Evolutionary conservation across 208 protist species (phyloP).

Genomic region (Leishmania gerbilli): DNA sequence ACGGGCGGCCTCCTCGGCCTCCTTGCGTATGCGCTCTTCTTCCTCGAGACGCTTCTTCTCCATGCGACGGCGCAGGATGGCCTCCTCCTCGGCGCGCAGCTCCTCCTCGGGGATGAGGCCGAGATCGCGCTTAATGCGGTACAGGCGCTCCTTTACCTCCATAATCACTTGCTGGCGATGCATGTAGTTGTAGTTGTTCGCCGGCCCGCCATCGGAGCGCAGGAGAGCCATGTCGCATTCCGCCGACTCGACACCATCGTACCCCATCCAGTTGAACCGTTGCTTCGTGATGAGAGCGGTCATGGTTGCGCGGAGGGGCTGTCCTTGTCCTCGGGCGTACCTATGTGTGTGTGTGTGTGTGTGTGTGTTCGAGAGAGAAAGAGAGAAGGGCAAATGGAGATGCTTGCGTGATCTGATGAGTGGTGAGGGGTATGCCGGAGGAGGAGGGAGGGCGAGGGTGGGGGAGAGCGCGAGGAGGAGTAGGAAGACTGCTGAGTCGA

Average conservation of each 20-base stretch:
- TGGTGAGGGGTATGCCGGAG: background rate
- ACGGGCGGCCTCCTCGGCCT: constrained; percentile 14
- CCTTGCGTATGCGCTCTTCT: constrained; percentile 20
- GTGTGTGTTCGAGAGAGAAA: background rate
- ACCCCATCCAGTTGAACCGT: constrained; percentile 89
- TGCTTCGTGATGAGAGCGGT: constrained; percentile 63
- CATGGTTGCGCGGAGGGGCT: constrained; percentile 13
- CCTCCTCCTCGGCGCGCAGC: constrained; percentile 45
- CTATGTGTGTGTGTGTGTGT: background rate
- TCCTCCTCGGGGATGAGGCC: constrained; percentile 75
- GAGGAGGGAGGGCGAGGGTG: background rate
- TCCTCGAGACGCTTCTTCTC: constrained; percentile 35
- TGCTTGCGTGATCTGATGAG: background rate
- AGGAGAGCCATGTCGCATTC: constrained; percentile 49
- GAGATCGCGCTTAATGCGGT: constrained; percentile 79
- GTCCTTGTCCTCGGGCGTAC: background rate
- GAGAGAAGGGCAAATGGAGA: background rate
- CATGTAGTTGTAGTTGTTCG: constrained; percentile 61
- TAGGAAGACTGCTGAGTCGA: background rate
- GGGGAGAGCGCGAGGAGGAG: background rate
- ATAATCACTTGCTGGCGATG: constrained; percentile 60
- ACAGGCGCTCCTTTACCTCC: constrained; percentile 66
- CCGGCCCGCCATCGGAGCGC: constrained; percentile 24
- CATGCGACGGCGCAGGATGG: constrained; percentile 30
- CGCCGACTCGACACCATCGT: constrained; percentile 74